Base-by-base conservation (phyloP, 257 asterid genomes). In the Scutellaria minor region DNA sequence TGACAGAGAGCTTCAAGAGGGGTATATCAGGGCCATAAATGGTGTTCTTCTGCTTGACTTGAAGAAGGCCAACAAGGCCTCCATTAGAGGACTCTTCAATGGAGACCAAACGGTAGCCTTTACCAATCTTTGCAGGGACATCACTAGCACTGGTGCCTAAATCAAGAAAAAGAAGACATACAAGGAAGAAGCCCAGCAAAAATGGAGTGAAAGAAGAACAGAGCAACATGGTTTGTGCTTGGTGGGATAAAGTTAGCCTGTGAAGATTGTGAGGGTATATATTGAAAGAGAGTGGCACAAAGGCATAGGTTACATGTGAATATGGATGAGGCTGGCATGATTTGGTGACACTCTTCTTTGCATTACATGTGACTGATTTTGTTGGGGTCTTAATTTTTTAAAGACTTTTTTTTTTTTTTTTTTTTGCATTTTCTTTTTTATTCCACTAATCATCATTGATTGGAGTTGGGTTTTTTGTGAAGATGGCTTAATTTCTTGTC, bases 11-110 rank as follows among this genome's bases (percentile, higher is more conserved):
- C 80, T 92, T 93, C 75, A 95, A 71, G 64, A 82, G 83, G 41
- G 96, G 96, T 55, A 95, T 92, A 77, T 95, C 99, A 22, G 90
- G 83, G 48, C 99, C 97, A 74, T 90, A 95, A 27, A 90, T 64
- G 20, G 65, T 68, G 83, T 84, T 95, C 67, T 84, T 84, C 84
- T 87, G 80, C 84, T 88, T 90, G 12, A 90, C 85, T 79, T 90
- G 89, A 45, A 95, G 98, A n/a, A 81, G 84, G 44, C 92, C 99
- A 6, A 88, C 35, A 60, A 92, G 82, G 27, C 96, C 99, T 61
- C 99, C 97, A 63, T 86, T 82, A 3, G 93, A 69, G 78, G 87
- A 75, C 18, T 89, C 84, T 55, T 83, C 83, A 60, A 92, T 74
- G 79, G 99, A 92, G 68, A 88, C 56, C 71, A 95, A 76, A 39